These are phyloP conservation scores for Sarocladium oryzae DNA, from an alignment of 2,329 filamentous ascomycete genomes.

Conservation along the genomic window DNA sequence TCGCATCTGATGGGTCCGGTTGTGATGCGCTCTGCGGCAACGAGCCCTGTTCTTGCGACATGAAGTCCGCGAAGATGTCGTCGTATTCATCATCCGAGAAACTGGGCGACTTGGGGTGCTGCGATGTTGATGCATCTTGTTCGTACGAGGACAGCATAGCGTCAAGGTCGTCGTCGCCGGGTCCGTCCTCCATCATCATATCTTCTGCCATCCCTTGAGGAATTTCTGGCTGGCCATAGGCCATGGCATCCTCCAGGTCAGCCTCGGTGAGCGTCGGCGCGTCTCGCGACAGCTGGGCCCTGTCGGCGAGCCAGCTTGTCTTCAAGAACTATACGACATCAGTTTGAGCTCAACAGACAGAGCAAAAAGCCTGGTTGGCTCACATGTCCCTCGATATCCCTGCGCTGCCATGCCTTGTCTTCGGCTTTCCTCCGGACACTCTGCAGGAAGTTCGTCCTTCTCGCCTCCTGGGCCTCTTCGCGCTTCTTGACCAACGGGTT, in stretches of 20 bases:
- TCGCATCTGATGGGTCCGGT: constrained; percentile 21
- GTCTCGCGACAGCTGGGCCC: constrained; percentile 26
- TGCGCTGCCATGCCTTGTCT: constrained; percentile 51
- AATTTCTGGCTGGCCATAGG: constrained; percentile 20
- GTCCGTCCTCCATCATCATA: constrained; percentile 43
- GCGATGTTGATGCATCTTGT: constrained; percentile 16
- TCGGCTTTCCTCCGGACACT: constrained; percentile 56
- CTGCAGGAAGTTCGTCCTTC: constrained; percentile 63
- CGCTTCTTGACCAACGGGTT: constrained; percentile 57
- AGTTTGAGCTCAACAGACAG: not conserved
- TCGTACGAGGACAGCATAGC: constrained; percentile 45
- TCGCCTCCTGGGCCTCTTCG: constrained; percentile 56
- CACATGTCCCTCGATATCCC: constrained; percentile 55
- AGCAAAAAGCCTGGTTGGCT: constrained; percentile 1
- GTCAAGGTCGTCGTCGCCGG: constrained; percentile 50
- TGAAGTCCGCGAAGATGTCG: constrained; percentile 45
- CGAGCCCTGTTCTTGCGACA: constrained; percentile 23
- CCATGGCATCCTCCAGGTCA: constrained; percentile 45
- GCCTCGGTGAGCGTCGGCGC: constrained; percentile 38
- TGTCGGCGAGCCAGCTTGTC: constrained; percentile 26
- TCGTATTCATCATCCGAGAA: constrained; percentile 56
- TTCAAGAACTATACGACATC: constrained; percentile 25
- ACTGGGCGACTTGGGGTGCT: constrained; percentile 26
- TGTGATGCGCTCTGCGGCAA: constrained; percentile 22
- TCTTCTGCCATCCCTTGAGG: constrained; percentile 31